Base-by-base conservation (phyloP, 305 asterid genomes). In the Euphrasia arctica region DNA sequence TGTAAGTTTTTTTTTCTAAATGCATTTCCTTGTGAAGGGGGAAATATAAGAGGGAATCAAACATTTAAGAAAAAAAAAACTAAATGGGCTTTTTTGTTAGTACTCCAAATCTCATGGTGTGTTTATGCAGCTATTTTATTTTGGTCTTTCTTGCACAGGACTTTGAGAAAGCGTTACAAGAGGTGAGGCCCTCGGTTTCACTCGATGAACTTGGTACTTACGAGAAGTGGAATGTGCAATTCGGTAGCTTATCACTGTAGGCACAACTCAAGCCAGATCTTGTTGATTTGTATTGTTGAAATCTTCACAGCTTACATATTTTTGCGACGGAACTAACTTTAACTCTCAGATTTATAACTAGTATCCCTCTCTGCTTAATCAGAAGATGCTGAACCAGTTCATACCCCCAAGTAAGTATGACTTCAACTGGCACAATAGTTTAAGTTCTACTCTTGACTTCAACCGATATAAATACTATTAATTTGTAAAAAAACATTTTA, bases 161-260 rank as follows among this genome's bases (percentile, higher is more conserved):
- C 75, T 93, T 93, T 65, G 84, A 83, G 91, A 72, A 84, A 62
- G 84, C 97, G 7, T 78, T 93, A 67, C 92, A 90, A 63, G 97
- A 93, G 81, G 96, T 93, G 71, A 82, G 99, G 75, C 94, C 96
- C 48, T 93, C 97, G 2, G 99, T 93, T 63, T 93, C 99, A 15
- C 74, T 70, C 67, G 80, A 82, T 62, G 97, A 93, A 77, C 96
- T 93, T 0, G 86, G 85, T 12, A 78, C 79, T 31, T 93, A 88
- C 18, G 96, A 86, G 84, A 83, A 78, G 63, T 93, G 99, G 99
- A 93, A 93, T 71, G 82, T 81, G 48, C 95, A 88, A 68, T 93
- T 93, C 18, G 97, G 99, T 42, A 93, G 99, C 81, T 77, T 90
- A 66, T 82, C 99, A 9, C 54, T 89, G 70, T 89, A 85, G 81